A percentile compares a stretch with the other conserved stretches of the same genome.
Evolutionary conservation across 768 basidiomycete species (phyloP).

Genomic region (Hebeloma cylindrosporum): DNA sequence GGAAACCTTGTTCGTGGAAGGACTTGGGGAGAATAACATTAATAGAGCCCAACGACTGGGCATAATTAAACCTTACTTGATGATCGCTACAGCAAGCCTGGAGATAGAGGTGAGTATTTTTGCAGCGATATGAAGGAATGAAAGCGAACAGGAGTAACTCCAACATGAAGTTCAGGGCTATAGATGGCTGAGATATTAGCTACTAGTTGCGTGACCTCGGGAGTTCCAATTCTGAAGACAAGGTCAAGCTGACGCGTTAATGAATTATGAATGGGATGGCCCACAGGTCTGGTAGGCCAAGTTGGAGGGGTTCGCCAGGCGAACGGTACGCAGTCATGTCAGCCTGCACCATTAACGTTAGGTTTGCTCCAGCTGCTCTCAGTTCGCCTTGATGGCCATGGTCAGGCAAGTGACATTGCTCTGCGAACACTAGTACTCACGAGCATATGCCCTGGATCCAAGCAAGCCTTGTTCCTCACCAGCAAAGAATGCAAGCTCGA

Average conservation of each 20-base stretch:
- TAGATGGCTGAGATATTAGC: conserved; percentile 77
- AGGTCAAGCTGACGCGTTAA: neutral
- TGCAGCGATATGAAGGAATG: neutral
- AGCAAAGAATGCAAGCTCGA: conserved; percentile 81
- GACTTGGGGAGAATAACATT: conserved; percentile 42
- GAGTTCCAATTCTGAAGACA: conserved; percentile 66
- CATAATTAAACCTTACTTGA: conserved; percentile 46
- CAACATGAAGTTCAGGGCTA: conserved; percentile 74
- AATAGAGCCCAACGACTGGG: neutral
- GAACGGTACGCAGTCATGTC: conserved; percentile 91
- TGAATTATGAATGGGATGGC: conserved; percentile 23
- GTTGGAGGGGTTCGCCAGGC: conserved; percentile 75
- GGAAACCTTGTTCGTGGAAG: conserved; percentile 81
- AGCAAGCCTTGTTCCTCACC: conserved; percentile 90
- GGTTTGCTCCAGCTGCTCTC: conserved; percentile 54
- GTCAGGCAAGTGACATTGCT: conserved; percentile 2
- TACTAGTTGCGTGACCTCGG: conserved; percentile 74
- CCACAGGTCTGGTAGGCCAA: conserved; percentile 75
- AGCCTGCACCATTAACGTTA: conserved; percentile 85
- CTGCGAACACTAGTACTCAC: conserved; percentile 41
- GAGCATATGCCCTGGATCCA: conserved; percentile 77
- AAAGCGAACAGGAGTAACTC: conserved; percentile 55
- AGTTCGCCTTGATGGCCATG: conserved; percentile 48
- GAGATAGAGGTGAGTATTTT: conserved; percentile 1
- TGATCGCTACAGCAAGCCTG: conserved; percentile 92